Base-by-base conservation (phyloP, 176 grass and related monocot genomes). In the Alopecurus myosuroides region DNA sequence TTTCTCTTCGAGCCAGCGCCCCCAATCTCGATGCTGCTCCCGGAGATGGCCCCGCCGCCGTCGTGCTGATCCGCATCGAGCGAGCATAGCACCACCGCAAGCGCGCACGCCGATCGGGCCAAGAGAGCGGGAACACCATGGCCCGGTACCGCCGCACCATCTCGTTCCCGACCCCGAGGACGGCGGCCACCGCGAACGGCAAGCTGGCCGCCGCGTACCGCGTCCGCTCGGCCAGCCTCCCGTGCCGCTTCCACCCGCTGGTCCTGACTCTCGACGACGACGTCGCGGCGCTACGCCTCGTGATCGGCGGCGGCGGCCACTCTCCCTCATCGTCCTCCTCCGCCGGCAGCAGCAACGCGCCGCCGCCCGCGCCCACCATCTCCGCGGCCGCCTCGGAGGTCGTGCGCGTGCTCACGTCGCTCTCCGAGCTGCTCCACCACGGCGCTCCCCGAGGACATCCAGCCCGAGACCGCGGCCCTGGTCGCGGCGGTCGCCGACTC, bases 221-320 rank as follows among this genome's bases (percentile, higher is more conserved):
- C 57, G 36, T 83, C 80, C 94, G 94, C 35, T 93, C 91, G 9
- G 45, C 89, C 18, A 97, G 91, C 83, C 89, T 97, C 46, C 94
- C 94, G 0, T 86, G 87, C 84, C 88, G 91, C 80, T 93, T 97
- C 91, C 91, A 97, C 91, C 94, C 91, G 57, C 87, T 97, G 19
- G 67, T 93, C 20, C 51, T 55, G 12, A 84, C 90, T 74, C 88
- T 97, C 66, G 86, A 93, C 67, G 91, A 94, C 83, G 91, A 89
- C 78, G 91, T 97, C 36, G 86, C 86, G 23, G 85, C 86, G 12
- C 86, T 94, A 69, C 76, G 78, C 77, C 81, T 97, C 78, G 82
- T 89, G 46, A 10, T 87, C 66, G 62, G 63, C 80, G 40, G 28
- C 51, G 13, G 50, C 29, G 45, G 60, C 75, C 76, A 69, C 39